Conservation (phyloP, 441 rosid genomes). For the Breynia disticha region DNA sequence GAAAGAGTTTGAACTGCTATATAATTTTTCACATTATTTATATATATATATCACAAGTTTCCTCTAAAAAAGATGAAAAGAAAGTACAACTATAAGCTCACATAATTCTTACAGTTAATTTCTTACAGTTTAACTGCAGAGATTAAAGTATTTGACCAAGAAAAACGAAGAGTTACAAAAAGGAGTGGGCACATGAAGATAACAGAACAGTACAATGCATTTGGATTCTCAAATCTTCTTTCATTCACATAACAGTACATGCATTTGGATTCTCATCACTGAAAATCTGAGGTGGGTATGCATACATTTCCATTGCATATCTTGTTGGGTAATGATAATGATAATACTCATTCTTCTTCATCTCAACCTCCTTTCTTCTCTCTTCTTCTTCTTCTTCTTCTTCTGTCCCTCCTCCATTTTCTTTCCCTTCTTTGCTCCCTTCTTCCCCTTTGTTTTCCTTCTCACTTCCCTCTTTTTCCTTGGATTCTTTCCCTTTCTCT, state of each 20-base stretch:
- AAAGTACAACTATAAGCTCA: not conserved
- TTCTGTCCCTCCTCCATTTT: not conserved
- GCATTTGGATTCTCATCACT: slow-evolving; percentile 97
- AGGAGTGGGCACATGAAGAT: too few species aligned
- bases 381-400: slow-evolving; percentile 36
- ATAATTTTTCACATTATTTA: too few species aligned
- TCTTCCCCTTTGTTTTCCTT: slow-evolving; percentile 21
- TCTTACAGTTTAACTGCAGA: slow-evolving; percentile 23
- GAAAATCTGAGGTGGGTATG: slow-evolving; percentile 73
- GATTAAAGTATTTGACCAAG: too few species aligned
- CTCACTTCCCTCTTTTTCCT: slow-evolving; percentile 26
- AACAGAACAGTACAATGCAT: too few species aligned
- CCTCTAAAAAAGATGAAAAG: not conserved
- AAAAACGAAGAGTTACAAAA: too few species aligned
- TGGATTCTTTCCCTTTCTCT: slow-evolving; percentile 28
- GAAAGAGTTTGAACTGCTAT: too few species aligned
- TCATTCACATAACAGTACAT: slow-evolving; percentile 66
- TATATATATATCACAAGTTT: not conserved
- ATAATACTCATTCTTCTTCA: slow-evolving; percentile 43
- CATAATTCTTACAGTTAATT: too few species aligned
- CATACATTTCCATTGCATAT: slow-evolving; percentile 36
- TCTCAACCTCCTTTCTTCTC: slow-evolving; percentile 41
- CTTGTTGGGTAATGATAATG: slow-evolving; percentile 38
- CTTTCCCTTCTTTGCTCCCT: slow-evolving; percentile 4
- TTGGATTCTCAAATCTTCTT: slow-evolving; percentile 17